Evolutionary conservation across 345 rosid genomes (phyloP), one percentile per base, ranked within the genome.

Genomic region (Acer saccharum): DNA sequence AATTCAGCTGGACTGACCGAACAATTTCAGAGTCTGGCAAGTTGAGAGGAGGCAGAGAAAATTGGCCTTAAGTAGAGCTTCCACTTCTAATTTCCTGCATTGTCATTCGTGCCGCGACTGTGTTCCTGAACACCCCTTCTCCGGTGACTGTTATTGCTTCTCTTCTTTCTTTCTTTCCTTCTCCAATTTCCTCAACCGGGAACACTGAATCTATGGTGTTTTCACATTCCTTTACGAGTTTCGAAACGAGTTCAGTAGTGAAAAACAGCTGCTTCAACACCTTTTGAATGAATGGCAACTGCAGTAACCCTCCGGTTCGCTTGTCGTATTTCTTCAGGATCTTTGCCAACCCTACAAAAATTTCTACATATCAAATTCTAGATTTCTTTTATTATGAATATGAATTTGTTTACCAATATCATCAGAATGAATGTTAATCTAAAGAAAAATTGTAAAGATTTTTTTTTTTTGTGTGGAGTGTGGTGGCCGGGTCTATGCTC

Each of bases 261-360:
- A 95, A 93, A 77, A 93, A 93, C 0, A 97, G 97, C 16, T 95
- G 94, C 68, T 75, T 77, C 70, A 90, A 32, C 77, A 93, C 98
- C 58, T 85, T 89, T 57, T 92, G 92, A 2, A 95, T 93, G 80
- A 88, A 93, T 8, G 90, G 84, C 71, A 87, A 80, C 57, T 97
- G 81, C 73, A 95, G 44, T 44, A 85, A 63, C 1, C 90, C 86
- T 7, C 97, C 86, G 0, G 87, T 95, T 83, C 86, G 80, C 88
- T 93, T 95, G 83, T 95, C 98, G 58, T 92, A 95, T 78, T 95
- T 95, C 90, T 95, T 95, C 87, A 93, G 20, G 44, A 95, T 95
- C 91, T 95, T 95, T 0, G 91, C 91, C 71, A 93, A 71, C 32
- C 98, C 98, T 93, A 57, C 80, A 81, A 27, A 3, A 46, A 5